Evolutionary conservation across 2,329 filamentous ascomycete species (phyloP).

Genomic region (Chaetomiaceae sp.): DNA sequence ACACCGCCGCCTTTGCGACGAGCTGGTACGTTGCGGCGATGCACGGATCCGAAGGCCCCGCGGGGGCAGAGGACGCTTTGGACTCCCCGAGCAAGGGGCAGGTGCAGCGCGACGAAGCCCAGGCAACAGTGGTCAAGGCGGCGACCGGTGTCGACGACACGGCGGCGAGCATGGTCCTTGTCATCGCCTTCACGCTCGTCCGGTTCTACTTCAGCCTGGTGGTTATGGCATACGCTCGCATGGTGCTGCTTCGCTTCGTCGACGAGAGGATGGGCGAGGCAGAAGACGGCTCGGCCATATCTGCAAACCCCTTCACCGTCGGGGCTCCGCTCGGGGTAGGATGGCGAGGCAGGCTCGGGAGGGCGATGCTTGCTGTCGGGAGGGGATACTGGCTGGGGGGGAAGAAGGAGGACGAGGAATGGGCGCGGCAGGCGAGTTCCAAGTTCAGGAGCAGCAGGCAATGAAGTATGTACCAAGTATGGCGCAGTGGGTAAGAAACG

Average conservation of each 20-base stretch:
- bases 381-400: conserved; percentile 75
- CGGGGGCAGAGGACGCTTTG: conserved; percentile 5
- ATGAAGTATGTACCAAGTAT: conserved; percentile 4
- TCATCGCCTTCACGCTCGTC: conserved; percentile 66
- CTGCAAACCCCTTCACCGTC: conserved; percentile 57
- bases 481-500: background rate
- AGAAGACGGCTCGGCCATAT: conserved; percentile 31
- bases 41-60: conserved; percentile 15
- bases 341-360: conserved; percentile 72
- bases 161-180: conserved; percentile 70
- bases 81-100: background rate
- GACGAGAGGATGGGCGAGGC: conserved; percentile 41
- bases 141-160: conserved; percentile 46
- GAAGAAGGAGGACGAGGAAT: conserved; percentile 56
- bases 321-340: conserved; percentile 70
- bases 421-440: conserved; percentile 55
- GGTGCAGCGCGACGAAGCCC: conserved; percentile 9
- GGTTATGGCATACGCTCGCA: conserved; percentile 74
- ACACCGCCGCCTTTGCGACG: conserved; percentile 74
- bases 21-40: conserved; percentile 65
- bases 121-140: conserved; percentile 19
- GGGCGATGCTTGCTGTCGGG: conserved; percentile 68
- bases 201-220: conserved; percentile 79
- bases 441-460: conserved; percentile 23
- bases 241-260: conserved; percentile 65